A percentile compares a stretch with the other conserved stretches of the same genome.
phyloP scores from a whole-genome alignment of 176 grass and related monocot genomes.

The Guadua angustifolia region DNA sequence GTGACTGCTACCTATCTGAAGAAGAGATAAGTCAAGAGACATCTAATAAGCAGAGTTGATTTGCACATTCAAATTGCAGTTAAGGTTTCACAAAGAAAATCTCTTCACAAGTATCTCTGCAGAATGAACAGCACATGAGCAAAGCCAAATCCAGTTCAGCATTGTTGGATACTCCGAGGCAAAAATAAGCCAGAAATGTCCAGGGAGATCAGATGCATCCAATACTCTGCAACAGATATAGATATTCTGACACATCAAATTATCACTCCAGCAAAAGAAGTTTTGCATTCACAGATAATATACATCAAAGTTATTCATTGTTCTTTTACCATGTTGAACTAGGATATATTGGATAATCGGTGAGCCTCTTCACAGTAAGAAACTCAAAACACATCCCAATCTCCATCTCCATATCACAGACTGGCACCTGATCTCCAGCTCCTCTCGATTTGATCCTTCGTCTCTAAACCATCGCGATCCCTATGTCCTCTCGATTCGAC shows the following conservation, averaged over 20 bases:
- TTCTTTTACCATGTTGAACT: conserved; percentile 5
- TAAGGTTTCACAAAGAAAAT: background rate
- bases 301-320: background rate
- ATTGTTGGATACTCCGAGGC: background rate
- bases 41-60: background rate
- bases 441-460: no score
- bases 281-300: background rate
- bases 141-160: conserved; percentile 12
- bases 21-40: background rate
- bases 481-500: no score
- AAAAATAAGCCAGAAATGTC: background rate
- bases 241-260: background rate
- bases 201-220: background rate
- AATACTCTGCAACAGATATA: background rate
- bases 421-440: no score
- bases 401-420: no score
- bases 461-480: no score
- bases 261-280: background rate
- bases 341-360: background rate
- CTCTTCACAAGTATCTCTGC: background rate
- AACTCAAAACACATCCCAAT: background rate
- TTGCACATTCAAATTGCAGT: background rate
- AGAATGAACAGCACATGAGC: background rate
- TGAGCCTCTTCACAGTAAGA: background rate
- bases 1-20: conserved; percentile 5